These are phyloP conservation scores for Aspergillus japonicus DNA, from an alignment of 2,329 filamentous ascomycete genomes.

Conservation along the genomic window DNA sequence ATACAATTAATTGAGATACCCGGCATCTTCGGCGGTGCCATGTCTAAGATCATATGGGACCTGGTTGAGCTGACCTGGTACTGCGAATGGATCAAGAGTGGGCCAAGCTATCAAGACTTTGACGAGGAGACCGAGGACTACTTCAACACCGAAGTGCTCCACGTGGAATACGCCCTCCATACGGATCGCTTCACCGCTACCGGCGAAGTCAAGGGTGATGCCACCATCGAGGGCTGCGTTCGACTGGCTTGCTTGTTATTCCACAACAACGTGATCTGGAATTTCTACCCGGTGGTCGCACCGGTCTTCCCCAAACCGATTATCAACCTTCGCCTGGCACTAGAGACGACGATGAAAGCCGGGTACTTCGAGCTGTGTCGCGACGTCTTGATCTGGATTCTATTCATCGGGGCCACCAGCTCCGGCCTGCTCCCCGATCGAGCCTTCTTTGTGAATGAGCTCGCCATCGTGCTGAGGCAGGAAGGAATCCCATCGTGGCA, in stretches of 20 bases:
- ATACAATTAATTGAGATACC: slow-evolving; percentile 35
- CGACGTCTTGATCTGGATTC: slow-evolving; percentile 38
- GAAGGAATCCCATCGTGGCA: slow-evolving; percentile 35
- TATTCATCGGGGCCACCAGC: slow-evolving; percentile 38
- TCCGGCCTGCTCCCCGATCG: slow-evolving; percentile 26
- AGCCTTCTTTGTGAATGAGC: slow-evolving; percentile 33
- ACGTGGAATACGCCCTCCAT: slow-evolving; percentile 39
- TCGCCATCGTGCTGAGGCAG: slow-evolving; percentile 28
- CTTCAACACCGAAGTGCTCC: slow-evolving; percentile 42
- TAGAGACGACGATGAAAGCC: slow-evolving; percentile 33
- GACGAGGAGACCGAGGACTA: slow-evolving; percentile 39
- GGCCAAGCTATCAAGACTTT: slow-evolving; percentile 29
- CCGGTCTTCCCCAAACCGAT: slow-evolving; percentile 38
- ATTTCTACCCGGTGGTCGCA: slow-evolving; percentile 37
- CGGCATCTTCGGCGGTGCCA: slow-evolving; percentile 33
- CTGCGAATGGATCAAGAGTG: slow-evolving; percentile 38
- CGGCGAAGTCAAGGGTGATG: slow-evolving; percentile 36
- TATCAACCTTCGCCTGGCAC: slow-evolving; percentile 31
- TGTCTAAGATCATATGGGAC: slow-evolving; percentile 36
- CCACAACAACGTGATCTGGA: slow-evolving; percentile 42
- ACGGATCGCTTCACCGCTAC: slow-evolving; percentile 36
- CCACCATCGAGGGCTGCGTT: slow-evolving; percentile 38
- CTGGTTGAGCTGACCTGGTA: slow-evolving; percentile 38
- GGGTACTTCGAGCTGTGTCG: slow-evolving; percentile 34
- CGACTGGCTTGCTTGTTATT: slow-evolving; percentile 40